Conservation (phyloP, 345 rosid genomes). For the Dovyalis caffra region DNA sequence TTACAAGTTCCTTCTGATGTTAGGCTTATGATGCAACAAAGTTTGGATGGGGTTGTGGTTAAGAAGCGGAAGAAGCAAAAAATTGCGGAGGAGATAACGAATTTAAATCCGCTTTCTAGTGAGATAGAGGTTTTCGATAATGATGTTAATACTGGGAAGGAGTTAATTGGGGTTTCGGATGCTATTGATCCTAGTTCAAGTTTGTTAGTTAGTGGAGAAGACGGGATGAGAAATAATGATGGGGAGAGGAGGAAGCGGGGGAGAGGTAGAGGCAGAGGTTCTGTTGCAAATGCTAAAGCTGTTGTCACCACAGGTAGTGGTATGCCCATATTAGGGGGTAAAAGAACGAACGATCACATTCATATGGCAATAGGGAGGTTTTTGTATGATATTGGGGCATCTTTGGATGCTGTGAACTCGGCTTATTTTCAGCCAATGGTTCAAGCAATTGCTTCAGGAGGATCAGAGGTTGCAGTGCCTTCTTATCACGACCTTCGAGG, state of each 20-base stretch:
- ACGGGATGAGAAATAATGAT: slow-evolving; percentile 33
- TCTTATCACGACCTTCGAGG: slow-evolving; percentile 22
- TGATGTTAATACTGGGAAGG: slow-evolving; percentile 29
- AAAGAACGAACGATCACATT: slow-evolving; percentile 36
- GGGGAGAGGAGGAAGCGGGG: slow-evolving; percentile 50
- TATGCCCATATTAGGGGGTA: slow-evolving; percentile 25
- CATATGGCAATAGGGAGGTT: slow-evolving; percentile 65
- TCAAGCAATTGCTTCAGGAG: slow-evolving; percentile 22
- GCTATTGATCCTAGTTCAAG: slow-evolving; percentile 17
- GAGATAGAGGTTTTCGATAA: slow-evolving; percentile 29
- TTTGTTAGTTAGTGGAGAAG: slow-evolving; percentile 29
- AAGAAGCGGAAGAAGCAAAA: slow-evolving; percentile 72
- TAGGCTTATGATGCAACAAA: slow-evolving; percentile 53
- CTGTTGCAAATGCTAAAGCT: slow-evolving; percentile 22
- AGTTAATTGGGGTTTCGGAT: slow-evolving; percentile 14
- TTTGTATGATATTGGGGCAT: slow-evolving; percentile 73
- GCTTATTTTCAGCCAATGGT: slow-evolving; percentile 24
- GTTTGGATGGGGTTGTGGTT: slow-evolving; percentile 66
- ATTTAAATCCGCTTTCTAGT: slow-evolving; percentile 38
- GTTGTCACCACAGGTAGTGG: slow-evolving; percentile 10
- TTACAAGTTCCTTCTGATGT: slow-evolving; percentile 63
- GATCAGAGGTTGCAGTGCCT: slow-evolving; percentile 11
- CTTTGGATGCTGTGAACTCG: slow-evolving; percentile 30
- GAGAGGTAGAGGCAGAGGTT: slow-evolving; percentile 35
- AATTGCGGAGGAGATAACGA: slow-evolving; percentile 45